phyloP scores from a whole-genome alignment of 177 flowering plant species.

The Telopea speciosissima region DNA sequence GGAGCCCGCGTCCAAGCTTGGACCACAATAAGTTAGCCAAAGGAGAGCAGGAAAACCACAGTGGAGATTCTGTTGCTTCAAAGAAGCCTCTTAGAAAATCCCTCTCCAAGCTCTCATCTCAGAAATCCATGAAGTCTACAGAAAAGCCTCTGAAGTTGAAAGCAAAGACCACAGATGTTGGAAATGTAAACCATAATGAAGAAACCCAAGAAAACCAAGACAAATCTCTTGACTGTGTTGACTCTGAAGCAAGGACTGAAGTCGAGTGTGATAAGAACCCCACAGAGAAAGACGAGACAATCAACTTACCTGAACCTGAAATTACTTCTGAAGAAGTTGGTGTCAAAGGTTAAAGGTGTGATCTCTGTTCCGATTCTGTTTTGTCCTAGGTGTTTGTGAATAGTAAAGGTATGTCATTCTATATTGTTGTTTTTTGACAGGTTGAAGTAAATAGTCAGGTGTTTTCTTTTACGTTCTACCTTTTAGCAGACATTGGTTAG shows the following conservation, averaged over 20 bases:
- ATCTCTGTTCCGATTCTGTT: neutral
- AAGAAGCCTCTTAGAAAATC: conserved; percentile 40
- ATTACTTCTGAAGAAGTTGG: conserved; percentile 25
- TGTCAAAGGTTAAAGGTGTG: conserved; percentile 25
- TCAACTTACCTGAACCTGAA: conserved; percentile 25
- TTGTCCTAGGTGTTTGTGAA: neutral
- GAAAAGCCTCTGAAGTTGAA: conserved; percentile 27
- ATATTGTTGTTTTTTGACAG: neutral
- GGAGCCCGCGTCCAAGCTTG: conserved; percentile 28
- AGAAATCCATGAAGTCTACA: conserved; percentile 24
- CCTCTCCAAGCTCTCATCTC: conserved; percentile 37
- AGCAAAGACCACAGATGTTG: conserved; percentile 18
- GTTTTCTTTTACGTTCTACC: neutral
- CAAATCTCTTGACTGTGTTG: conserved; percentile 8
- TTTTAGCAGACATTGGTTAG: neutral
- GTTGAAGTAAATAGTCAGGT: neutral
- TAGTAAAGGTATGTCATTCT: neutral
- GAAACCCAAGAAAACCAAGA: conserved; percentile 5
- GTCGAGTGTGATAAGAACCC: conserved; percentile 4
- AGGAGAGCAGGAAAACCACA: conserved; percentile 13
- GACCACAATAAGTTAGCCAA: conserved; percentile 21
- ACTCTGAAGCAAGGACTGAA: conserved; percentile 9
- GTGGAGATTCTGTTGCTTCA: conserved; percentile 17
- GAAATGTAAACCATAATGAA: conserved; percentile 11
- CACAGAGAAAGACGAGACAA: conserved; percentile 9